Conservation (phyloP, 345 rosid species). For the Schrenkiella parvula region DNA sequence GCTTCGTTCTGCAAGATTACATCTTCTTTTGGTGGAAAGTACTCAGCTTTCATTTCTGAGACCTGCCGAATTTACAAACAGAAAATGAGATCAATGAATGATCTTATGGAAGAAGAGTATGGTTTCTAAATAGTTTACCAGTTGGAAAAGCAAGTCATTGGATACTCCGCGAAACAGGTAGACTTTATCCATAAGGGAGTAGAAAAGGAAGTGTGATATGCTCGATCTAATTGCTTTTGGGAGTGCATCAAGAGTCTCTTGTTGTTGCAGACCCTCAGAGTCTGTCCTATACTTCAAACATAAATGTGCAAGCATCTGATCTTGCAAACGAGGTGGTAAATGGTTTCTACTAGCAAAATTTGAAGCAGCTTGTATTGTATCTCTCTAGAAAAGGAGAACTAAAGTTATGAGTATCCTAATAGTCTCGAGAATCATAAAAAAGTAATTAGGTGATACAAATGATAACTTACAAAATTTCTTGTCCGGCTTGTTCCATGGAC, state of each 20-base stretch:
- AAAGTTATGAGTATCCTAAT: background rate
- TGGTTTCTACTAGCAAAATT: conserved; percentile 65
- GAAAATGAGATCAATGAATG: background rate
- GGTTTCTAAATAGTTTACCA: conserved; percentile 40
- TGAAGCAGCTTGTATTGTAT: conserved; percentile 69
- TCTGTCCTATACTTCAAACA: conserved; percentile 67
- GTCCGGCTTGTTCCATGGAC: conserved; percentile 96
- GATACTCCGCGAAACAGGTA: conserved; percentile 71
- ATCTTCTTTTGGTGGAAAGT: conserved; percentile 86
- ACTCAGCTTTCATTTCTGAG: conserved; percentile 83
- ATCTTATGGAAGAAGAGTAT: conserved; percentile 1
- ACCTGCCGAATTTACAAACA: conserved; percentile 36
- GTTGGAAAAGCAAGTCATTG: conserved; percentile 67
- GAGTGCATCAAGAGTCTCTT: conserved; percentile 67
- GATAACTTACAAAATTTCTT: conserved; percentile 74
- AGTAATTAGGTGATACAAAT: background rate
- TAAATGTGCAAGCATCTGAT: conserved; percentile 81
- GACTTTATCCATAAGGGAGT: conserved; percentile 55
- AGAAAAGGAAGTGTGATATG: conserved; percentile 69
- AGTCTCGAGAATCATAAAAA: background rate
- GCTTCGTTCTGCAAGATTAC: conserved; percentile 83
- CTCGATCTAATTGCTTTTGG: conserved; percentile 79
- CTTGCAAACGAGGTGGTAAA: conserved; percentile 55
- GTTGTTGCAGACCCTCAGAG: conserved; percentile 75
- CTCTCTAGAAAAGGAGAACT: conserved; percentile 42